Percentiles rank a stretch among this genome's conserved stretches.
Evolutionary conservation across 2,329 filamentous ascomycete species (phyloP).

Genomic region (Fonsecaea multimorphosa): DNA sequence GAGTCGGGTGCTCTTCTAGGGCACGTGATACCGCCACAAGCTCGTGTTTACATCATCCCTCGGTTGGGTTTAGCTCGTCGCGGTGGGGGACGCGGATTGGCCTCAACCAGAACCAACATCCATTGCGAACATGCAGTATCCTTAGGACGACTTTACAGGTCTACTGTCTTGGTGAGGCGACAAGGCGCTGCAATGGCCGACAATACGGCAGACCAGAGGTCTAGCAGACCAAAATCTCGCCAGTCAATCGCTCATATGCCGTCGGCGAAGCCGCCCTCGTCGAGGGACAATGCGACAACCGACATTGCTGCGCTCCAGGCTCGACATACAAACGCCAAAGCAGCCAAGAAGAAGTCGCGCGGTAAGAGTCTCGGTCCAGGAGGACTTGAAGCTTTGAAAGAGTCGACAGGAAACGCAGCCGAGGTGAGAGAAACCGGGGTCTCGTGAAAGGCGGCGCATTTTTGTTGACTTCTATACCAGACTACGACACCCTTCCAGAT

Average conservation of each 20-base stretch:
- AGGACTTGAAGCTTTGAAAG: constrained; percentile 80
- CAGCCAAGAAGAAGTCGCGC: constrained; percentile 69
- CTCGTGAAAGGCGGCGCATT: constrained; percentile 16
- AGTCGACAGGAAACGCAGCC: constrained; percentile 75
- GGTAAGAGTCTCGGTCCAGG: constrained; percentile 97
- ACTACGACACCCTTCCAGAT: constrained; percentile 51
- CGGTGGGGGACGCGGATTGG: constrained; percentile 28
- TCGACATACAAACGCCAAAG: constrained; percentile 46
- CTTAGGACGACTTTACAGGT: constrained; percentile 3
- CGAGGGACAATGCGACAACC: constrained; percentile 78
- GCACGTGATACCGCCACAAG: constrained; percentile 19
- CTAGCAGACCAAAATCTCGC: constrained; percentile 53
- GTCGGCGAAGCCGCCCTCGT: constrained; percentile 54
- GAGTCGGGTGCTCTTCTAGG: neutral
- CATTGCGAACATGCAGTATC: constrained; percentile 23
- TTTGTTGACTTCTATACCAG: constrained; percentile 43
- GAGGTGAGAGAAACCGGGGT: constrained; percentile 64
- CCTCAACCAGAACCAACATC: constrained; percentile 24
- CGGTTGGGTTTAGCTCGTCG: constrained; percentile 3
- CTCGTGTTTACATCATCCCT: constrained; percentile 28
- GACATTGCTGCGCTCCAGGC: constrained; percentile 61
- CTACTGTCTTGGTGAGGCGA: constrained; percentile 1
- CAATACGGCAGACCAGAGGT: constrained; percentile 15
- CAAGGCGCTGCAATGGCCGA: constrained; percentile 29
- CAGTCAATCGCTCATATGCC: constrained; percentile 73